Base-by-base conservation (phyloP, 106 monocot species). In the Ottelia alismoides region DNA sequence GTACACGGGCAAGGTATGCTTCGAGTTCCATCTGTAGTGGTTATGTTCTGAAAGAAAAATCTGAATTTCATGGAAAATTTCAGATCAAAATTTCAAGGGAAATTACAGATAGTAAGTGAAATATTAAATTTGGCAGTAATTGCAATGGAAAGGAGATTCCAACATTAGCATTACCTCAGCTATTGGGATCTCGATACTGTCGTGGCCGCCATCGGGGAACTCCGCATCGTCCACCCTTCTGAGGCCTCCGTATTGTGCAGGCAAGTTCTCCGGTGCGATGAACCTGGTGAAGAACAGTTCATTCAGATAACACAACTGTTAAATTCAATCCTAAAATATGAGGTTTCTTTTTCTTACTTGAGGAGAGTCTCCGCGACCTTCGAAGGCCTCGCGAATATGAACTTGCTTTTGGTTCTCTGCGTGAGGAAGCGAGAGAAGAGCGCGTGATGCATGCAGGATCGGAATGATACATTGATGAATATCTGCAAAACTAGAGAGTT, bases 281-380 rank as follows among this genome's bases (percentile, higher is more conserved):
- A 67, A 79, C 67, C 87, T 87, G 23, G 20, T n/a, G n/a, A n/a
- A n/a, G n/a, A n/a, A n/a, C n/a, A n/a, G n/a, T n/a, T n/a, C n/a
- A n/a, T n/a, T n/a, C n/a, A n/a, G n/a, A n/a, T n/a, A n/a, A n/a
- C n/a, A n/a, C n/a, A n/a, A n/a, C n/a, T n/a, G n/a, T n/a, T n/a
- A n/a, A n/a, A n/a, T n/a, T n/a, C n/a, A n/a, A n/a, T n/a, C n/a
- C n/a, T n/a, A n/a, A n/a, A n/a, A n/a, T n/a, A n/a, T n/a, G n/a
- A n/a, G n/a, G n/a, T n/a, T n/a, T n/a, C n/a, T 49, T 16, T 11
- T 30, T 62, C 49, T 62, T 74, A 87, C 87, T 66, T 88, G 50
- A 88, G 78, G 22, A 88, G 87, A 20, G 82, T 83, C 49, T 83
- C 78, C 43, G 75, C 58, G 2, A 88, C 78, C 76, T 67, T 70